Evolutionary conservation across 2,329 filamentous ascomycete genomes (phyloP).

Genomic region (Epichloe amarillans): DNA sequence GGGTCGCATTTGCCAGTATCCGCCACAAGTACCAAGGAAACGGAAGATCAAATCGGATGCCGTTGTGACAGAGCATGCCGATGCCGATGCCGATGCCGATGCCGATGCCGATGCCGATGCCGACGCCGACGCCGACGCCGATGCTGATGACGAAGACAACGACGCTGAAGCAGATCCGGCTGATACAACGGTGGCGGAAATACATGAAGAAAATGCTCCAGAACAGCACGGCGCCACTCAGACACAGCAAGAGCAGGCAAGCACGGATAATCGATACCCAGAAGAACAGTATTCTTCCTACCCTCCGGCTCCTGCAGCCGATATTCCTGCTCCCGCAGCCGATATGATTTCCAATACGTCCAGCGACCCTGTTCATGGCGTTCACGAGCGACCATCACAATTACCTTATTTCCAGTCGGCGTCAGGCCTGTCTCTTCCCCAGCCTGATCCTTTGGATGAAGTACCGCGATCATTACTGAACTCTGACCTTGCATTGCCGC

Average conservation of each 20-base stretch:
- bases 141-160: slow-evolving; percentile 7
- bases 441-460: slow-evolving; percentile 9
- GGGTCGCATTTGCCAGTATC: slow-evolving; percentile 25
- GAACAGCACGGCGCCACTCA: neutral
- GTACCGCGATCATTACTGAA: neutral
- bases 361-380: slow-evolving; percentile 10
- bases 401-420: slow-evolving; percentile 17
- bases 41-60: slow-evolving; percentile 12
- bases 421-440: slow-evolving; percentile 14
- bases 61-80: slow-evolving; percentile 5
- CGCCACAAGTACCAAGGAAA: slow-evolving; percentile 18
- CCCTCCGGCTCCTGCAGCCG: slow-evolving; percentile 16
- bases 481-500: slow-evolving; percentile 9
- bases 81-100: slow-evolving; percentile 6
- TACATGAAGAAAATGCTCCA: slow-evolving; percentile 6
- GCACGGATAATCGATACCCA: slow-evolving; percentile 5
- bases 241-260: slow-evolving; percentile 2
- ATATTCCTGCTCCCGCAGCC: slow-evolving; percentile 13
- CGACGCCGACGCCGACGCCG: neutral
- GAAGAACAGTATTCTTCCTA: slow-evolving; percentile 12
- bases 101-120: slow-evolving; percentile 6
- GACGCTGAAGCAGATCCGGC: slow-evolving; percentile 9
- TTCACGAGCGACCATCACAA: slow-evolving; percentile 9
- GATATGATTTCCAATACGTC: slow-evolving; percentile 6
- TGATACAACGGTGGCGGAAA: slow-evolving; percentile 1